Evolutionary conservation across 129 eudicot species (phyloP), one percentile per base, ranked within the genome.

Genomic region (Flaveria bidentis): DNA sequence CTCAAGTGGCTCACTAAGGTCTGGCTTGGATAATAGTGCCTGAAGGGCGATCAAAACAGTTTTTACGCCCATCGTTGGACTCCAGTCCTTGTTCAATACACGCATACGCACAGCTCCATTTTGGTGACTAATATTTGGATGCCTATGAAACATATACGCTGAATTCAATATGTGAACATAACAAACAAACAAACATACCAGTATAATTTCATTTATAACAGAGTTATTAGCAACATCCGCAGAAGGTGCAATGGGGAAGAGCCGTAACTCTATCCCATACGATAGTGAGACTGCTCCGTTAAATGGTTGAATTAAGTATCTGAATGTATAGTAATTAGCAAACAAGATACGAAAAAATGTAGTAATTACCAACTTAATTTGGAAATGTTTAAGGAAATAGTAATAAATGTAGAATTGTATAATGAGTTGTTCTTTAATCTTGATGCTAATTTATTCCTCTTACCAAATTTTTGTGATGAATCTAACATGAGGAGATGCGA

Each of bases 381-480:
- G 53, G n/a, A 49, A 49, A 49, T 49, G 6, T 13, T 49, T 49
- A 49, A 49, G 53, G 53, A 15, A 49, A 49, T 13, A 49, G 53
- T 49, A 49, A 11, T 1, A 52, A 52, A 52, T 9, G 36, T 30
- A 30, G 52, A 10, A 47, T 10, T 49, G 14, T 49, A 11, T 2
- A 9, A 56, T 18, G 30, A 22, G 63, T 3, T 9, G 9, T 56
- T 56, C 63, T 56, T 56, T 56, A 56, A 56, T 20, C 63, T 20
- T 56, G 26, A 7, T 56, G 9, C 5, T 57, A 7, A 55, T 17
- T 55, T 7, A 67, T 42, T 4, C 42, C 11, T 57, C 60, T 76
- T 66, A 76, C 80, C 80, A 76, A n/a, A 76, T 69, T 76, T 51
- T 76, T 18, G 74, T 76, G 39, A 76, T 13, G 62, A 76, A 76